Evolutionary conservation across 495 filamentous ascomycete genomes (phyloP), one percentile per base, ranked within the genome.

Genomic region (Neurospora sp.): DNA sequence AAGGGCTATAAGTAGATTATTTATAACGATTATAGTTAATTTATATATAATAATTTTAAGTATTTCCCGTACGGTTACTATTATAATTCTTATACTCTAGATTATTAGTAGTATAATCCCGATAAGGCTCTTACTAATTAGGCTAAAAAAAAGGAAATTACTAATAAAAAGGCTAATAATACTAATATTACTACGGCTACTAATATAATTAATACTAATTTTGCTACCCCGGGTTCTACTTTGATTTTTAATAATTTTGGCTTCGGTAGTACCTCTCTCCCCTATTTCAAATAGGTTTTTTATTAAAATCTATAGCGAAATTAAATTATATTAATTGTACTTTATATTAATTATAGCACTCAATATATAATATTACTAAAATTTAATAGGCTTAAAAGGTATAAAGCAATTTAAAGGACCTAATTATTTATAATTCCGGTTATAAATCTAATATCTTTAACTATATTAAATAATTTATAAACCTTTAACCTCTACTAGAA

Each of bases 71-170:
- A n/a, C n/a, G 7, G 6, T 18, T 44, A 44, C 8, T 44, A 44
- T 44, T 8, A 0, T 18, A 18, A 18, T 4, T 1, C 6, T 6
- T 0, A 6, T 18, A 44, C 2, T n/a, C 0, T 16, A 0, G 0
- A 44, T 0, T 44, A n/a, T 6, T 44, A 7, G 2, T 44, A 3
- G 18, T 44, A 3, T 2, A 6, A 44, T 8, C 41, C 5, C 2
- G 2, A 44, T 18, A 44, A 44, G 14, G 41, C 41, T 44, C 5
- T 1, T 4, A 1, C 5, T 6, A 44, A 7, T 44, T 44, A 7
- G 41, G n/a, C 0, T 6, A 44, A 44, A 5, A 44, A 44, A 6
- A 44, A 44, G 41, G 41, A 44, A 1, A 5, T n/a, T n/a, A n/a
- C 16, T 44, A 44, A 7, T 1, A 16, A 18, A 1, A 44, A 44